A percentile compares a stretch with the other conserved stretches of the same genome.
Conservation (phyloP, 495 filamentous ascomycete species). For the Lasiosphaeria hispida region DNA sequence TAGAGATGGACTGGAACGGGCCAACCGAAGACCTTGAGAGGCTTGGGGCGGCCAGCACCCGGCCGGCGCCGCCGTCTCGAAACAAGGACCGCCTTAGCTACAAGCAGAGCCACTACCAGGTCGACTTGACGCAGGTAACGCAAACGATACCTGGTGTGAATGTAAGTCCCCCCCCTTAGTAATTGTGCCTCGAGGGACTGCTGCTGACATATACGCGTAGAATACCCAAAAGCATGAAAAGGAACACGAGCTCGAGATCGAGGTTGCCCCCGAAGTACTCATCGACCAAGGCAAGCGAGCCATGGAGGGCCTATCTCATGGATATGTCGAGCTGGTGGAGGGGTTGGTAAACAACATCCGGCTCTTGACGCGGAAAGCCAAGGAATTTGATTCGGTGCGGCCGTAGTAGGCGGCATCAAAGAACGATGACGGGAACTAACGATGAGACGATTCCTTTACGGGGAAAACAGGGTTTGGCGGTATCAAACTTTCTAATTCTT, state of each 20-base stretch:
- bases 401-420: too few species aligned
- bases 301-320: slow-evolving; percentile 55
- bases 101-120: slow-evolving; percentile 75
- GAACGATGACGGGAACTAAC: too few species aligned
- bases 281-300: slow-evolving; percentile 67
- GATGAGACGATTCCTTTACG: too few species aligned
- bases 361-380: slow-evolving; percentile 54
- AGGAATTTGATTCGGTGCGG: slow-evolving; percentile 11
- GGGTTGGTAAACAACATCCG: slow-evolving; percentile 84
- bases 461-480: too few species aligned
- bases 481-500: too few species aligned
- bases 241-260: slow-evolving; percentile 86
- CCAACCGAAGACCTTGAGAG: slow-evolving; percentile 54
- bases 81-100: slow-evolving; percentile 90
- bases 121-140: slow-evolving; percentile 88
- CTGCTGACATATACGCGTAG: slow-evolving; percentile 11
- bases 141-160: slow-evolving; percentile 31
- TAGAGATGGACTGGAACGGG: slow-evolving; percentile 85
- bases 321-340: slow-evolving; percentile 72
- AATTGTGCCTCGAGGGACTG: not conserved
- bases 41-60: slow-evolving; percentile 29
- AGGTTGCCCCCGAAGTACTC: slow-evolving; percentile 65
- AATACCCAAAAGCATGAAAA: slow-evolving; percentile 55
- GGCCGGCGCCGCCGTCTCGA: slow-evolving; percentile 56
- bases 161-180: slow-evolving; percentile 43